phyloP scores from a whole-genome alignment of 1,284 basidiomycete genomes.

The Ceratobasidium theobromae region DNA sequence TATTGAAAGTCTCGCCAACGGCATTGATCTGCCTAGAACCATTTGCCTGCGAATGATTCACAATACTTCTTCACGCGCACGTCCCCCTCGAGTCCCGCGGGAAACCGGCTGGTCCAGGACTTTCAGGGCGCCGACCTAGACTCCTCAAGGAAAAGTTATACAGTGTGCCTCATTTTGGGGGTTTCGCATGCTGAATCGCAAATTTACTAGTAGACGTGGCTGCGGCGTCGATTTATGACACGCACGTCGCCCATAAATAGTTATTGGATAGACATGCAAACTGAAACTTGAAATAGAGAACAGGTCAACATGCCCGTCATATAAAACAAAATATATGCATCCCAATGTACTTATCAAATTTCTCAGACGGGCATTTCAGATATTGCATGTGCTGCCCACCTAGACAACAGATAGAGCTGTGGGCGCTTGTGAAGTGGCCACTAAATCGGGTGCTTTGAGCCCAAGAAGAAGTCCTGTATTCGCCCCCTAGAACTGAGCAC shows the following conservation, averaged over 20 bases:
- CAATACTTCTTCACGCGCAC: neutral
- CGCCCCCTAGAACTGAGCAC: constrained; percentile 11
- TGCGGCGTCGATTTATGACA: neutral
- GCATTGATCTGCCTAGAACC: constrained; percentile 7
- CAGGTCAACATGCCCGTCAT: neutral
- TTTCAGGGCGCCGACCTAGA: constrained; percentile 14
- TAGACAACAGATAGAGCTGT: no score
- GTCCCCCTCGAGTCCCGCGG: neutral
- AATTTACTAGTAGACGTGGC: neutral
- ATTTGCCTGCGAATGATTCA: neutral
- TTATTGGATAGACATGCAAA: neutral
- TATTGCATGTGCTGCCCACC: no score
- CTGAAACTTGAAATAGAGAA: neutral
- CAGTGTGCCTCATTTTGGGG: constrained; percentile 26
- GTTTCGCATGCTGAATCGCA: neutral
- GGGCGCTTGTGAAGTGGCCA: no score
- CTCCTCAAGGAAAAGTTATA: constrained; percentile 22
- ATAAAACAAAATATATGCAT: neutral
- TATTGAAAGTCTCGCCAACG: constrained; percentile 2
- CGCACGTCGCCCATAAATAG: constrained; percentile 5
- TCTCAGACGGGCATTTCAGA: no score
- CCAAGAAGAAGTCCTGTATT: neutral
- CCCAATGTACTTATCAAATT: no score
- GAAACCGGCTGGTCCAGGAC: constrained; percentile 15
- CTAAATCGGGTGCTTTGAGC: neutral